phyloP scores from a whole-genome alignment of 108 stramenopile species.

The Cyclotella kingstonii region DNA sequence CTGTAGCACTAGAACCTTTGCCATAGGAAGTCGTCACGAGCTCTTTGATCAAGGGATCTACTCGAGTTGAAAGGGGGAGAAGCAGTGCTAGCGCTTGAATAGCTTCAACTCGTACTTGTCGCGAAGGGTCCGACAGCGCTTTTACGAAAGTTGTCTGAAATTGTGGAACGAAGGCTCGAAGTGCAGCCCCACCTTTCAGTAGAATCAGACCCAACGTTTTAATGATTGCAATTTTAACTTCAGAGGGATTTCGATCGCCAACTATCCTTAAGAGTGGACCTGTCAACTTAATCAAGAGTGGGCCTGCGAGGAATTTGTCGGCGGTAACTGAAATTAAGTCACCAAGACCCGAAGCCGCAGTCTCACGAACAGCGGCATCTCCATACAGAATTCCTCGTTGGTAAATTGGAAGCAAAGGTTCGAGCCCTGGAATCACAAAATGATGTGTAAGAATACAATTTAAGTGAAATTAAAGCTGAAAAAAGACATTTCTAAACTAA shows the following conservation, averaged over 20 bases:
- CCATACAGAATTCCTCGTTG: slow-evolving; percentile 96
- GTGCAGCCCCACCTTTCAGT: slow-evolving; percentile 86
- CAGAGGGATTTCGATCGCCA: slow-evolving; percentile 91
- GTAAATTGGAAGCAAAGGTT: slow-evolving; percentile 95
- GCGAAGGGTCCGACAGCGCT: slow-evolving; percentile 90
- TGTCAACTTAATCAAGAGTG: slow-evolving; percentile 93
- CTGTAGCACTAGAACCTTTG: slow-evolving; percentile 42
- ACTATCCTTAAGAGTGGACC: slow-evolving; percentile 98
- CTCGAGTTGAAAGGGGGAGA: slow-evolving; percentile 85
- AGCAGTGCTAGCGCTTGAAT: slow-evolving; percentile 81
- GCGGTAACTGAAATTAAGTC: slow-evolving; percentile 90
- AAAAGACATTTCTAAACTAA: slow-evolving; percentile 12
- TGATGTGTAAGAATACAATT: slow-evolving; percentile 9
- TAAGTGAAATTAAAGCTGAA: neutral
- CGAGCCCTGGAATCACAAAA: slow-evolving; percentile 64
- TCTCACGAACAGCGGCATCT: slow-evolving; percentile 71
- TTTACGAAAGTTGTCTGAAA: slow-evolving; percentile 99
- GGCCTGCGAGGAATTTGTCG: slow-evolving; percentile 84
- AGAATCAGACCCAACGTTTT: slow-evolving; percentile 87
- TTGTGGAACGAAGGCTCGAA: slow-evolving; percentile 98
- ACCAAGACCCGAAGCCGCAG: slow-evolving; percentile 91
- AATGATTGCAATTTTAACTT: slow-evolving; percentile 93
- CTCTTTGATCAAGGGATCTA: slow-evolving; percentile 93
- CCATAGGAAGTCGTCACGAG: slow-evolving; percentile 76
- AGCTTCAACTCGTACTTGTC: slow-evolving; percentile 86